A percentile compares a stretch with the other conserved stretches of the same genome.
These are phyloP conservation scores for Epichloe scottii DNA, from an alignment of 2,329 filamentous ascomycete genomes.

Conservation along the genomic window DNA sequence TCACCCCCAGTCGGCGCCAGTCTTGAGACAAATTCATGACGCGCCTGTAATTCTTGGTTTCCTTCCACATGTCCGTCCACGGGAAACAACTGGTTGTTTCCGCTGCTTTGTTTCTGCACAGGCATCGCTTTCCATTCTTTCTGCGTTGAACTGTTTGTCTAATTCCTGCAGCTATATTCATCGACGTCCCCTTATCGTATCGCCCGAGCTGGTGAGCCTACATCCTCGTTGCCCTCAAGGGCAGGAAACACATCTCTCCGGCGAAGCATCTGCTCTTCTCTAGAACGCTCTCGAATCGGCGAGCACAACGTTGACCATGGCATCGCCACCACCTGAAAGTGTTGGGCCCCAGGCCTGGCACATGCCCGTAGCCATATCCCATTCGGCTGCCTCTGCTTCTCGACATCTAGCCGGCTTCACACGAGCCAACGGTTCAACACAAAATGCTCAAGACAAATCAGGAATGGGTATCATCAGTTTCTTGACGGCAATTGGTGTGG, in stretches of 20 bases:
- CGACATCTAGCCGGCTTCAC: neutral
- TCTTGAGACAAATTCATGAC: neutral
- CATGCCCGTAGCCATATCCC: neutral
- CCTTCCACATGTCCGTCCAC: neutral
- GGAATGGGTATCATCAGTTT: conserved; percentile 34
- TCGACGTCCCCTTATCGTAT: neutral
- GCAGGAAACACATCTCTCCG: neutral
- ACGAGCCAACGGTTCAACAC: neutral
- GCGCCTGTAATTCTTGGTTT: neutral
- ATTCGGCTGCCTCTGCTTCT: neutral
- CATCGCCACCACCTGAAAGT: neutral
- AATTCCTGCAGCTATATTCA: neutral
- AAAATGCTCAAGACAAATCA: conserved; percentile 29
- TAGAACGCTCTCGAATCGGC: neutral
- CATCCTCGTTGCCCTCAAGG: neutral
- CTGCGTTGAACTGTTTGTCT: neutral
- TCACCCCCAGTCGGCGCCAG: neutral
- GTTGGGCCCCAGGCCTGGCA: neutral
- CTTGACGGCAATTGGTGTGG: conserved; percentile 50
- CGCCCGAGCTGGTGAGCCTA: neutral
- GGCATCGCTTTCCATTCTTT: neutral
- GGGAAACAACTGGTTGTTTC: neutral
- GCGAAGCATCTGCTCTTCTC: neutral
- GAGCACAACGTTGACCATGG: neutral
- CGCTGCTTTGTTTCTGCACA: neutral